These are phyloP conservation scores for Corylus americana DNA, from an alignment of 306 rosid species.

Conservation along the genomic window DNA sequence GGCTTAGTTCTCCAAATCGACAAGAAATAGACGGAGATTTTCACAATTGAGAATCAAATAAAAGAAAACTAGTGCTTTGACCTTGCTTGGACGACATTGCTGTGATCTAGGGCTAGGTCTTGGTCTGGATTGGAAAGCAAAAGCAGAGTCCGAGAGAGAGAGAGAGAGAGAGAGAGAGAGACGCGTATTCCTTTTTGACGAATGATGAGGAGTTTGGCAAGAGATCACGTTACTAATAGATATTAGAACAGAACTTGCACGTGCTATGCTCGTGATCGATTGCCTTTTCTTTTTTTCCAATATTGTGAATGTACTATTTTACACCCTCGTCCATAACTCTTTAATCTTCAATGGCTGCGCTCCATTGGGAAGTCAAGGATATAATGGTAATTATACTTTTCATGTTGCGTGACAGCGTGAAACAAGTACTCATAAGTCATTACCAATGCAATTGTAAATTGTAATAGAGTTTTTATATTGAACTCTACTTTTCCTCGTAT, in stretches of 20 bases:
- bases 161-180: too few species aligned
- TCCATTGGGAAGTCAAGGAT: background rate
- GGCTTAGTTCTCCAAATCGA: background rate
- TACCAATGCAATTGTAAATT: too few species aligned
- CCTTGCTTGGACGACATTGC: slow-evolving; percentile 96
- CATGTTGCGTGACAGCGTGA: too few species aligned
- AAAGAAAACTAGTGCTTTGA: slow-evolving; percentile 14
- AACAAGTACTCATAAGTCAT: too few species aligned
- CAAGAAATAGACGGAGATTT: background rate
- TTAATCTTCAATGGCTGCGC: too few species aligned
- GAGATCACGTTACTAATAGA: background rate
- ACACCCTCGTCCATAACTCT: background rate
- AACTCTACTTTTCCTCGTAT: too few species aligned
- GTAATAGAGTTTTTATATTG: too few species aligned
- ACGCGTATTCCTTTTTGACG: background rate
- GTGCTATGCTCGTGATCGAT: background rate
- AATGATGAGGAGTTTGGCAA: background rate
- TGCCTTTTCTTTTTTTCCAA: background rate
- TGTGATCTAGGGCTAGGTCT: slow-evolving; percentile 40
- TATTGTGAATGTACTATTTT: background rate
- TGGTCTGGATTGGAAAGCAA: slow-evolving; percentile 35
- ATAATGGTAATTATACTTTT: too few species aligned
- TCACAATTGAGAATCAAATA: slow-evolving; percentile 5
- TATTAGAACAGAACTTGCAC: background rate
- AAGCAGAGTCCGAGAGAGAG: background rate